Evolutionary conservation across 169 alveolate genomes (phyloP).

Genomic region (Nephromyces sp.): DNA sequence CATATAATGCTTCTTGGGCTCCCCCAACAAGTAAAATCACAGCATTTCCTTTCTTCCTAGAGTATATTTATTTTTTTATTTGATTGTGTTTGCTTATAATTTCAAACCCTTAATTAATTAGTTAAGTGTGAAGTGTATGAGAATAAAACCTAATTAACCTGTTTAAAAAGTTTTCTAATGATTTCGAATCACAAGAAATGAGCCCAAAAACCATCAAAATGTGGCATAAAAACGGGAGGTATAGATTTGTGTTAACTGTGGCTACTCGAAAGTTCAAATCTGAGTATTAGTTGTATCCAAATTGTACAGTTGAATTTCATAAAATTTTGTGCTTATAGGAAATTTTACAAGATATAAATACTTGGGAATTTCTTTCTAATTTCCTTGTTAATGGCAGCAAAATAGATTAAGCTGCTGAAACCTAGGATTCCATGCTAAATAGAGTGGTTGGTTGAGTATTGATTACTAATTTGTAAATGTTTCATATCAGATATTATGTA

Average conservation of each 20-base stretch:
- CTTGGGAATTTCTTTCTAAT: no score
- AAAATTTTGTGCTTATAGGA: no score
- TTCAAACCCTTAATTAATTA: background rate
- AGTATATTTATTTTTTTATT: background rate
- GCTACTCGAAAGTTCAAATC: conserved; percentile 9
- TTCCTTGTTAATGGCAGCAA: no score
- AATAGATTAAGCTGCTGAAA: no score
- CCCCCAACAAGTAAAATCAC: conserved; percentile 23
- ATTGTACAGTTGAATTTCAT: no score
- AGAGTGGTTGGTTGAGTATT: no score
- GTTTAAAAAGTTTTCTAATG: background rate
- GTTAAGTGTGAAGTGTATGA: background rate
- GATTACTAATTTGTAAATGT: no score
- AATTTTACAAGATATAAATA: no score
- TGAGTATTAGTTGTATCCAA: no score
- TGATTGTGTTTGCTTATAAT: background rate
- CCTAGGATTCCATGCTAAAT: no score
- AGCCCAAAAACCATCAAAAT: conserved; percentile 6
- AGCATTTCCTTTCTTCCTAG: conserved; percentile 12
- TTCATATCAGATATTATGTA: no score
- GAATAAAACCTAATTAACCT: background rate
- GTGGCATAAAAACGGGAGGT: conserved; percentile 18
- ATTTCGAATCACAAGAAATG: conserved; percentile 1
- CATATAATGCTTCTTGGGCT: conserved; percentile 18
- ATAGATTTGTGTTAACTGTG: conserved; percentile 7